phyloP scores from a whole-genome alignment of 2,329 filamentous ascomycete species.

The Sordariomycetes sp. region DNA sequence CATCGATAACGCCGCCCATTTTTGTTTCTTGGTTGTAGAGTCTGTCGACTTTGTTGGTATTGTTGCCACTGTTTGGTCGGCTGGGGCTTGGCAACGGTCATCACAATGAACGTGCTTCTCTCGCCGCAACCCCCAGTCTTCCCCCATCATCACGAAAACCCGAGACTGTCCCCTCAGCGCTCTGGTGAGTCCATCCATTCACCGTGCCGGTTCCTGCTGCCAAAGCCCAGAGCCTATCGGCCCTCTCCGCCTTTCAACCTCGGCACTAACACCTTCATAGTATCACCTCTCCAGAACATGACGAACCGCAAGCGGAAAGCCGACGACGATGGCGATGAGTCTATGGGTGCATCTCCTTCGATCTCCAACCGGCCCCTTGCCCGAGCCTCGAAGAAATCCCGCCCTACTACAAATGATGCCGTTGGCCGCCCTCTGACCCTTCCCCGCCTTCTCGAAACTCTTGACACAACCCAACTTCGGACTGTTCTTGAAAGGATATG shows the following conservation, averaged over 20 bases:
- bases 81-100: background rate
- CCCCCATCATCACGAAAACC: slow-evolving; percentile 47
- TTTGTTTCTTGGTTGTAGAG: no score
- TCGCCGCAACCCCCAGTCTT: slow-evolving; percentile 51
- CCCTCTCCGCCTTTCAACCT: no score
- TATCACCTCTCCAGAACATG: slow-evolving; percentile 43
- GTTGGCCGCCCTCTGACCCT: slow-evolving; percentile 45
- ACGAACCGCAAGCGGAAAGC: slow-evolving; percentile 75
- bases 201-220: background rate
- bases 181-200: slow-evolving; percentile 40
- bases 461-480: slow-evolving; percentile 77
- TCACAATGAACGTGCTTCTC: slow-evolving; percentile 53
- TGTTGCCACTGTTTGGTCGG: background rate
- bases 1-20: no score
- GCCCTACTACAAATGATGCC: slow-evolving; percentile 59
- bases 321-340: slow-evolving; percentile 73
- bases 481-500: slow-evolving; percentile 85
- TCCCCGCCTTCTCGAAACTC: slow-evolving; percentile 80
- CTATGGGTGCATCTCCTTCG: slow-evolving; percentile 77
- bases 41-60: no score
- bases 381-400: slow-evolving; percentile 54
- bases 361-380: slow-evolving; percentile 59
- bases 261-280: slow-evolving; percentile 10
- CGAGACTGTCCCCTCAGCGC: slow-evolving; percentile 44
- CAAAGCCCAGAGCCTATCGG: background rate